Evolutionary conservation across 2,329 filamentous ascomycete species (phyloP).

Genomic region (Mariannaea sp.): DNA sequence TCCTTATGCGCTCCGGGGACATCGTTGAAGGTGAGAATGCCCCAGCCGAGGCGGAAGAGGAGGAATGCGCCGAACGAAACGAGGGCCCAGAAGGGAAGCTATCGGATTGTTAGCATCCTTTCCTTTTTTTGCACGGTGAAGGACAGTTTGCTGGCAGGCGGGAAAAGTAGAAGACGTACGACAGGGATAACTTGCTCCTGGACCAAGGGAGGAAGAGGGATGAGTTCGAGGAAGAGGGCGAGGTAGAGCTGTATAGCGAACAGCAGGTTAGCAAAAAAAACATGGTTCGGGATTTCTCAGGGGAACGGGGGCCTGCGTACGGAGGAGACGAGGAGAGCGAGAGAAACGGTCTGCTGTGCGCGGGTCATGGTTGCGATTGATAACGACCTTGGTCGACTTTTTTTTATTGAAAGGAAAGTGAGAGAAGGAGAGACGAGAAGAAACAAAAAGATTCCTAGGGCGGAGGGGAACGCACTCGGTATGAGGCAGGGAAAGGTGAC

Average conservation of each 20-base stretch:
- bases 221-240: constrained; percentile 79
- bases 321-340: constrained; percentile 84
- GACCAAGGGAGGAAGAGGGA: constrained; percentile 77
- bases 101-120: constrained; percentile 8
- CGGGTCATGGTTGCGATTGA: constrained; percentile 76
- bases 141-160: background rate
- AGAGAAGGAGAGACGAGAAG: constrained; percentile 10
- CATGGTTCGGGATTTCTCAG: background rate
- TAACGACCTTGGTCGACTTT: background rate
- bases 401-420: background rate
- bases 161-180: constrained; percentile 59
- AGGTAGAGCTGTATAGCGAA: constrained; percentile 83
- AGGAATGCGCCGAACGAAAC: constrained; percentile 92
- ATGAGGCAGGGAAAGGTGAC: constrained; percentile 1
- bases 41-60: constrained; percentile 87
- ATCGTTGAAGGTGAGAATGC: constrained; percentile 96
- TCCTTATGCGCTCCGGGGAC: constrained; percentile 89
- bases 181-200: constrained; percentile 88
- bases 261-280: constrained; percentile 26
- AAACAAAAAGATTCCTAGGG: constrained; percentile 11
- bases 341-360: constrained; percentile 88
- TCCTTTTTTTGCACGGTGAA: too few relatives aligned
- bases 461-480: constrained; percentile 2
- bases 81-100: constrained; percentile 93
- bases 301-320: constrained; percentile 56